A percentile compares a stretch with the other conserved stretches of the same genome.
Conservation (phyloP, 352 stramenopile species). For the Pythium myriotylum region DNA sequence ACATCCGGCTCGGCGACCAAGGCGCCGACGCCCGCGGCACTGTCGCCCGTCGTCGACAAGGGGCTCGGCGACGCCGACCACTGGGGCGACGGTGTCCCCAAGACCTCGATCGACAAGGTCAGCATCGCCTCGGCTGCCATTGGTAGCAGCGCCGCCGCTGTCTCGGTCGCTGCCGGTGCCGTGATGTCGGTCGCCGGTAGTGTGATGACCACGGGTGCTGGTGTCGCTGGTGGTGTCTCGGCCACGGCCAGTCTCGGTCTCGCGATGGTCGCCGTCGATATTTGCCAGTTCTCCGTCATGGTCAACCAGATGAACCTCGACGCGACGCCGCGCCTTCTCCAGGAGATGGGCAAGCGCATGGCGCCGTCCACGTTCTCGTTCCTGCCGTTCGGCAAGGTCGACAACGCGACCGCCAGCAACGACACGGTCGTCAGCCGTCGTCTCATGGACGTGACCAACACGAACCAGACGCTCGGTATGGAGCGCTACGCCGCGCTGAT, state of each 20-base stretch:
- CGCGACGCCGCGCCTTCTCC: slow-evolving; percentile 65
- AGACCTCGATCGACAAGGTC: slow-evolving; percentile 71
- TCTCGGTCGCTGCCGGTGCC: slow-evolving; percentile 61
- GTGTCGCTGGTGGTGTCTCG: slow-evolving; percentile 59
- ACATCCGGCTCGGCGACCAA: slow-evolving; percentile 17
- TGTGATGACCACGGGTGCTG: slow-evolving; percentile 53
- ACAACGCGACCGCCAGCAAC: slow-evolving; percentile 13
- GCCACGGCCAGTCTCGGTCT: slow-evolving; percentile 66
- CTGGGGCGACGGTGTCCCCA: slow-evolving; percentile 59
- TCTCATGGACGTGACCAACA: slow-evolving; percentile 27
- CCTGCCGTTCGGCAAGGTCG: slow-evolving; percentile 61
- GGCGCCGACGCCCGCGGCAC: slow-evolving; percentile 14
- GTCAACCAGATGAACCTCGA: slow-evolving; percentile 87
- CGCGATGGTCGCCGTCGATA: slow-evolving; percentile 68
- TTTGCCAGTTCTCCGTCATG: slow-evolving; percentile 86
- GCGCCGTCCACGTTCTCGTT: slow-evolving; percentile 63
- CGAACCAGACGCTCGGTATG: slow-evolving; percentile 53
- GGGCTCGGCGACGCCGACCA: slow-evolving; percentile 65
- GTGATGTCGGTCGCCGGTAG: slow-evolving; percentile 67
- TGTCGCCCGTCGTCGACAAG: slow-evolving; percentile 42
- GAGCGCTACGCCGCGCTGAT: slow-evolving; percentile 79
- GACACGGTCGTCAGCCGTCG: slow-evolving; percentile 13
- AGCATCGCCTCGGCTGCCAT: slow-evolving; percentile 57
- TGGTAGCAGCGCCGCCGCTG: slow-evolving; percentile 54
- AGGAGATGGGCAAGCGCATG: slow-evolving; percentile 81